These are phyloP conservation scores for Phytopythium delawarense DNA, from an alignment of 352 stramenopile species.

Conservation along the genomic window DNA sequence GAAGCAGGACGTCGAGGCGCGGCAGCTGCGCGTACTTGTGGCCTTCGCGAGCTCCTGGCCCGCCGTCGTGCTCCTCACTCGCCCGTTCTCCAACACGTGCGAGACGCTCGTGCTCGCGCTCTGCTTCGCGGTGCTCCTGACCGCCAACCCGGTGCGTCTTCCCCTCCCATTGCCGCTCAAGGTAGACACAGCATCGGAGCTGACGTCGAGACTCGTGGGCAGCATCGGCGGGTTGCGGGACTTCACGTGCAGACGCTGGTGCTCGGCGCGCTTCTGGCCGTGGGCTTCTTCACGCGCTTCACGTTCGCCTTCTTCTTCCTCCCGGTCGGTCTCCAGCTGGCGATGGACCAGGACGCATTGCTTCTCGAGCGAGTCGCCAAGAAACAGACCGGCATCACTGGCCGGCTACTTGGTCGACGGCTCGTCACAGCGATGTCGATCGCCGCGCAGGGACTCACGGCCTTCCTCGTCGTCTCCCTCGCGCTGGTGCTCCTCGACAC, in stretches of 20 bases:
- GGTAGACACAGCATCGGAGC: neutral
- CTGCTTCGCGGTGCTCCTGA: slow-evolving; percentile 44
- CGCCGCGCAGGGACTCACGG: slow-evolving; percentile 36
- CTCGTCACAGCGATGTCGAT: slow-evolving; percentile 21
- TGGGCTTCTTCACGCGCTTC: slow-evolving; percentile 79
- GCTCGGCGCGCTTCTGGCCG: slow-evolving; percentile 57
- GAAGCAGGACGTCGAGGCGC: slow-evolving; percentile 14
- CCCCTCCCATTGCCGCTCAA: neutral
- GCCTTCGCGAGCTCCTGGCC: slow-evolving; percentile 71
- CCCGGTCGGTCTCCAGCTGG: slow-evolving; percentile 59
- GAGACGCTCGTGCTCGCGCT: slow-evolving; percentile 66
- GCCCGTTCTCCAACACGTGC: slow-evolving; percentile 79
- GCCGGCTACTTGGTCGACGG: slow-evolving; percentile 9
- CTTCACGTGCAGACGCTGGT: slow-evolving; percentile 50
- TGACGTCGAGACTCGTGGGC: neutral
- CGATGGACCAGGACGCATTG: slow-evolving; percentile 45
- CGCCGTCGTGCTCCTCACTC: slow-evolving; percentile 55
- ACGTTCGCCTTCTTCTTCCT: slow-evolving; percentile 84
- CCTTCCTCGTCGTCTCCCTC: slow-evolving; percentile 32
- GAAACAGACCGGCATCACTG: neutral
- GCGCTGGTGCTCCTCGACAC: slow-evolving; percentile 52
- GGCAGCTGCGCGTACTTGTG: slow-evolving; percentile 28
- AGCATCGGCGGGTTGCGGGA: slow-evolving; percentile 32
- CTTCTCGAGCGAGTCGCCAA: slow-evolving; percentile 27
- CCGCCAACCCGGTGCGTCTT: slow-evolving; percentile 32